Conservation (phyloP, 2,329 filamentous ascomycete species). For the Diaporthe sp. region DNA sequence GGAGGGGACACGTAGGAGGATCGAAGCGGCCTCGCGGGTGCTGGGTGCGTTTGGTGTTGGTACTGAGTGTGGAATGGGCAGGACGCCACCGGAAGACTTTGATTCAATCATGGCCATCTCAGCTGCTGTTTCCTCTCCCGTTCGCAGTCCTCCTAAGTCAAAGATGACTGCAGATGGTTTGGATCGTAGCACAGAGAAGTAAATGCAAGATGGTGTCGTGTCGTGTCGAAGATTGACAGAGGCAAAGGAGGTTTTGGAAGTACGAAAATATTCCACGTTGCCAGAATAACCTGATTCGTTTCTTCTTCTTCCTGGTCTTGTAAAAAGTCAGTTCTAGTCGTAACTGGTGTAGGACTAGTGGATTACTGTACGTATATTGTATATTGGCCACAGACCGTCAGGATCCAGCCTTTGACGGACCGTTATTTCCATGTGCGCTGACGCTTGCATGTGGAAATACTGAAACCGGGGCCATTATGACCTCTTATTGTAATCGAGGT, state of each 20-base stretch:
- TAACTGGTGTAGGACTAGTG: too few relatives aligned
- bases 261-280: not conserved
- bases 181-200: not conserved
- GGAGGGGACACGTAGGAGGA: slow-evolving; percentile 12
- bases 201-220: not conserved
- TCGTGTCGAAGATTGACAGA: not conserved
- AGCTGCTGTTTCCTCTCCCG: slow-evolving; percentile 1
- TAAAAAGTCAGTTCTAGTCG: not conserved
- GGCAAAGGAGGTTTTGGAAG: not conserved
- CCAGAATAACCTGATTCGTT: not conserved
- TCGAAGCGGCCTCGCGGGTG: not conserved
- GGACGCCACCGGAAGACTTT: slow-evolving; percentile 1
- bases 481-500: not conserved
- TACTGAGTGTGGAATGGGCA: slow-evolving; percentile 17
- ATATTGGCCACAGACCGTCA: not conserved
- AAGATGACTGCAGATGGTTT: too few relatives aligned
- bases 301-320: not conserved
- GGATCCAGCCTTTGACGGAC: not conserved
- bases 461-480: not conserved
- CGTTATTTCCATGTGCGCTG: not conserved
- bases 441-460: not conserved
- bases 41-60: not conserved
- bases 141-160: not conserved
- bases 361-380: not conserved
- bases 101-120: not conserved